These are phyloP conservation scores for Starmerella cellae DNA, from an alignment of 805 yeast species.

Conservation along the genomic window DNA sequence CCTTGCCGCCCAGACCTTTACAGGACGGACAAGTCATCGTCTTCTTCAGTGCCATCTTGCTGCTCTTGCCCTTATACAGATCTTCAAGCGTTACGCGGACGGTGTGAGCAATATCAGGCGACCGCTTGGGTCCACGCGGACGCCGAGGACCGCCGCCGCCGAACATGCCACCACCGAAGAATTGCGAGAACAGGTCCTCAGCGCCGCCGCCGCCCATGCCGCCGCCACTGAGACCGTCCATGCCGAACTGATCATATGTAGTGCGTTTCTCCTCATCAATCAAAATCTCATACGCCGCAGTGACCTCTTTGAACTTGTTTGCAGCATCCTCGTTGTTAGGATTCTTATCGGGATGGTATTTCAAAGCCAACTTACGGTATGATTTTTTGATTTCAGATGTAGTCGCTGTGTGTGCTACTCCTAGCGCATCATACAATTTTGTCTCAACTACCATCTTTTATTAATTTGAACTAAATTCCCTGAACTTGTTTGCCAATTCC, in stretches of 20 bases:
- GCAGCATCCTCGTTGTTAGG: slow-evolving; percentile 60
- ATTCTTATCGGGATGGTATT: slow-evolving; percentile 73
- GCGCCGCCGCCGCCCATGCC: slow-evolving; percentile 60
- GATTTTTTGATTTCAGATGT: slow-evolving; percentile 56
- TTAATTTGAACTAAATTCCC: background rate
- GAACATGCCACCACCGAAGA: slow-evolving; percentile 56
- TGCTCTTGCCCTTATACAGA: slow-evolving; percentile 47
- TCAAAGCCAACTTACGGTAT: slow-evolving; percentile 57
- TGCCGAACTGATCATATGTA: slow-evolving; percentile 78
- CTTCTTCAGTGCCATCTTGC: slow-evolving; percentile 87
- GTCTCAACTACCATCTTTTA: slow-evolving; percentile 57
- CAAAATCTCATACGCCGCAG: slow-evolving; percentile 73
- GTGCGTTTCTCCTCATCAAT: slow-evolving; percentile 81
- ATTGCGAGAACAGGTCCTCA: slow-evolving; percentile 65
- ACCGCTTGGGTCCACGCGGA: slow-evolving; percentile 73
- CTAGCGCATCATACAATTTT: slow-evolving; percentile 49
- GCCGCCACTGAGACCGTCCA: slow-evolving; percentile 76
- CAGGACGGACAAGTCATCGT: slow-evolving; percentile 79
- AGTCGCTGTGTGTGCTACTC: slow-evolving; percentile 37
- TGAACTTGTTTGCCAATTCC: too few relatives aligned
- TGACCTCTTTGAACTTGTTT: slow-evolving; percentile 84
- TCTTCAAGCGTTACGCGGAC: slow-evolving; percentile 68
- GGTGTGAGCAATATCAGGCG: slow-evolving; percentile 83
- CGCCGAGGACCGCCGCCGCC: slow-evolving; percentile 51
- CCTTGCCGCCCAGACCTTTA: slow-evolving; percentile 93